Base-by-base conservation (phyloP, 2,329 filamentous ascomycete genomes). In the Stachybotrys chartarum region DNA sequence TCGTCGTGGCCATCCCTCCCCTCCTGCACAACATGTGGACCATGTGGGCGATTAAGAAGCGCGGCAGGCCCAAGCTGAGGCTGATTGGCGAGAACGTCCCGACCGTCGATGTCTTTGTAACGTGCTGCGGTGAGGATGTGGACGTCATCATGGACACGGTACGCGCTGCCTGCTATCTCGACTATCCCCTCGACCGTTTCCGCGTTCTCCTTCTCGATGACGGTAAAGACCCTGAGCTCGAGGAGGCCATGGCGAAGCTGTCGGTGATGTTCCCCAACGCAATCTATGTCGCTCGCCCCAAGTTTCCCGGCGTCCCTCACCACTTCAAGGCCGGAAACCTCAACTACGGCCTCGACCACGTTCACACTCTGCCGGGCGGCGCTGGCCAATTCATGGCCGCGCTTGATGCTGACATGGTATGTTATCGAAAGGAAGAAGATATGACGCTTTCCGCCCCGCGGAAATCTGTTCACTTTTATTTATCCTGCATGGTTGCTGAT, bases 251-350 rank as follows among this genome's bases (percentile, higher is more conserved):
- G 30, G 61, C 69, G 4, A 65, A 70, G 35, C 59, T 78, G 24
- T 68, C 67, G 49, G 58, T 66, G 32, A 68, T 67, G 8, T 78
- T 74, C 55, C 72, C 73, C 14, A 81, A 84, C 56, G 64, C 82
- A 7, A 75, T 72, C 59, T 84, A 84, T 66, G 74, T 78, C 63
- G 74, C 79, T 2, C 77, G 80, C 16, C 69, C 72, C 42, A 79
- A 79, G 68, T 69, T 71, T 49, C 74, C 75, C 5, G 76, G 76
- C 7, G 69, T 75, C 39, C 76, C 77, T 1, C 75, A 81, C 60
- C 78, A 83, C 63, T 85, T 82, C 73, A 86, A 86, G 71, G 82
- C 83, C 1, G 83, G 83, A 52, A 86, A 86, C 63, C 70, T 86
- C 53, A 86, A 85, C 68, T 80, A 82, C 55, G 84, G 80, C 39